phyloP scores from a whole-genome alignment of 371 early-diverging fungal genomes.

The Apophysomyces sp. region DNA sequence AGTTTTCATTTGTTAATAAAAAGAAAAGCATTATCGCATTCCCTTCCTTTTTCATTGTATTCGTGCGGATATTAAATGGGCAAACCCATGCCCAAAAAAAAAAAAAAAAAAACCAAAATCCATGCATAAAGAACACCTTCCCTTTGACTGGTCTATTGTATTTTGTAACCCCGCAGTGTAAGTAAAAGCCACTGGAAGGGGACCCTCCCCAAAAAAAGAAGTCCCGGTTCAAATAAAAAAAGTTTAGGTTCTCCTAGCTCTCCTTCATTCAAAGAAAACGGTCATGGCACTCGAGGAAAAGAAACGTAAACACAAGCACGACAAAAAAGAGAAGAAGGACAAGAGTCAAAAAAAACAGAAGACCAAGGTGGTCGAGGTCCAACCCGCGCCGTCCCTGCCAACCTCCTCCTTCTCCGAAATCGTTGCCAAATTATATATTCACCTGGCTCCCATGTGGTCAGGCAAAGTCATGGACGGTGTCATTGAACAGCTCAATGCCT shows the following conservation, averaged over 20 bases:
- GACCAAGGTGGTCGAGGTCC: conserved; percentile 16
- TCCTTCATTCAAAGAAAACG: background rate
- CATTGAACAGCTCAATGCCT: conserved; percentile 77
- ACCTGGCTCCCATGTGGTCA: conserved; percentile 76
- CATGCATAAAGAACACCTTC: too few relatives aligned
- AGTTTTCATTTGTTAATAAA: background rate
- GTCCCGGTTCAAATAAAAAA: background rate
- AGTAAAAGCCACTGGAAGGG: background rate
- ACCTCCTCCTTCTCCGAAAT: conserved; percentile 60
- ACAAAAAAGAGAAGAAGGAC: conserved; percentile 24
- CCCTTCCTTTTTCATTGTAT: too few relatives aligned
- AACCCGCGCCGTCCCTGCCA: conserved; percentile 12
- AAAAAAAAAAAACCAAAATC: too few relatives aligned
- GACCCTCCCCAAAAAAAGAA: background rate
- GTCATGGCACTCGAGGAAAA: conserved; percentile 35
- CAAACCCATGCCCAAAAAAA: background rate
- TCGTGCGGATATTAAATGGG: background rate
- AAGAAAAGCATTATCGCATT: too few relatives aligned
- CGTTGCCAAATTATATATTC: conserved; percentile 62
- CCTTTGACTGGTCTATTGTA: too few relatives aligned
- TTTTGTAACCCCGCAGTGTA: too few relatives aligned
- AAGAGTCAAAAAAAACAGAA: conserved; percentile 32
- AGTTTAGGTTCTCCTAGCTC: background rate
- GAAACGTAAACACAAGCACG: conserved; percentile 42
- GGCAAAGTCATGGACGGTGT: conserved; percentile 71